Percentiles rank a stretch among this genome's conserved stretches.
These are phyloP conservation scores for Mycocentrospora acerina DNA, from an alignment of 2,329 filamentous ascomycete genomes.

Conservation along the genomic window DNA sequence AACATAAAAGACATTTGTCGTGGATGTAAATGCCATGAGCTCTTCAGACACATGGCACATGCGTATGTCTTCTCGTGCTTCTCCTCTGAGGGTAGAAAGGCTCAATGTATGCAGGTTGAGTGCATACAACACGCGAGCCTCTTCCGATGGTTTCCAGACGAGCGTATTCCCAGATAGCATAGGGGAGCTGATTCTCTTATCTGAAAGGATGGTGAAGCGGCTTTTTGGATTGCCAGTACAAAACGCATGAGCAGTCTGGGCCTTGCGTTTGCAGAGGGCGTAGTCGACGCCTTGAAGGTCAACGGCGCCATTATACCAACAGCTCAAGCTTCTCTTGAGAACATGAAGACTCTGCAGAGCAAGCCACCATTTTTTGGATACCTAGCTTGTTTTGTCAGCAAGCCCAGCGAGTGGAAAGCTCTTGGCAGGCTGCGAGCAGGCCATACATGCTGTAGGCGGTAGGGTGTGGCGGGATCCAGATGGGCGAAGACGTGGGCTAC, in stretches of 20 bases:
- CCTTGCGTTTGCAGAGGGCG: constrained; percentile 17
- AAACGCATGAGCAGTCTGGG: constrained; percentile 27
- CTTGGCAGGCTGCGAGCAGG: too few species aligned
- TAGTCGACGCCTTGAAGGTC: constrained; percentile 15
- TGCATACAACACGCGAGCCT: constrained; percentile 12
- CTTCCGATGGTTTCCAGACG: constrained; percentile 9
- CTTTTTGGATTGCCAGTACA: constrained; percentile 16
- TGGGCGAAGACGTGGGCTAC: constrained; percentile 37
- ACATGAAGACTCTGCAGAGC: constrained; percentile 28
- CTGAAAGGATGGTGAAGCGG: constrained; percentile 1
- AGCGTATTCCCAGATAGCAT: constrained; percentile 21
- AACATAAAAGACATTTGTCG: constrained; percentile 20
- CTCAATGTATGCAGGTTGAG: constrained; percentile 27
- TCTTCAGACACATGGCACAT: constrained; percentile 21
- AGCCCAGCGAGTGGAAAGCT: not conserved
- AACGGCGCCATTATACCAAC: constrained; percentile 25
- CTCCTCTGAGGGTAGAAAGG: constrained; percentile 8
- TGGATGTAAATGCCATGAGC: constrained; percentile 24
- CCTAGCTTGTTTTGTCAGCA: constrained; percentile 18
- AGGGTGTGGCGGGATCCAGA: constrained; percentile 32
- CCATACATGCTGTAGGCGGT: constrained; percentile 31
- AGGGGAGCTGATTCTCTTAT: not conserved
- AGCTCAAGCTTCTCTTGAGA: constrained; percentile 16
- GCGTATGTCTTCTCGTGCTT: constrained; percentile 24
- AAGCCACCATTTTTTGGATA: constrained; percentile 37